phyloP scores from a whole-genome alignment of 2,329 filamentous ascomycete species.

The Nothophaeocryptopus gaeumannii region DNA sequence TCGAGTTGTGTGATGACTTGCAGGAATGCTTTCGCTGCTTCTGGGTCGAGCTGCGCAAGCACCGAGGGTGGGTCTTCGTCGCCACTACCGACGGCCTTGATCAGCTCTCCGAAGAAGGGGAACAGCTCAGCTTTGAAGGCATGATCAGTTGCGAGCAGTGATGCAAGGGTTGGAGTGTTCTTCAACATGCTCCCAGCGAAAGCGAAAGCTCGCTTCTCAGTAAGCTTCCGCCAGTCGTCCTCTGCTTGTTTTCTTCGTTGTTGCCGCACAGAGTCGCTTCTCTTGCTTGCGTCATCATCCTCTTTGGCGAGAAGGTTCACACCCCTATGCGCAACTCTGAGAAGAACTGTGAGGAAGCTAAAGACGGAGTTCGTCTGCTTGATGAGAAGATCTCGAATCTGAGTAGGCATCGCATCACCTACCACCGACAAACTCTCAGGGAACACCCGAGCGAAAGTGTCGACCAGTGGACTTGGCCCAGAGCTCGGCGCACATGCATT shows the following conservation, averaged over 20 bases:
- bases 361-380: constrained; percentile 19
- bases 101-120: constrained; percentile 23
- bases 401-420: constrained; percentile 21
- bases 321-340: constrained; percentile 20
- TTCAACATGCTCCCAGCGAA: constrained; percentile 21
- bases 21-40: constrained; percentile 80
- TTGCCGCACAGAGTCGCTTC: not conserved
- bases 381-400: constrained; percentile 18
- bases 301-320: constrained; percentile 8
- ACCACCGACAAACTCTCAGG: constrained; percentile 20
- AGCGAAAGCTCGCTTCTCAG: constrained; percentile 10
- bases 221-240: constrained; percentile 1
- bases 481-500: constrained; percentile 58
- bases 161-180: constrained; percentile 24
- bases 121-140: constrained; percentile 25
- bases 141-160: constrained; percentile 25
- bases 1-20: constrained; percentile 74
- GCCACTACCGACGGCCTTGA: constrained; percentile 20
- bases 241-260: not conserved
- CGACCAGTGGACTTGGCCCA: constrained; percentile 18
- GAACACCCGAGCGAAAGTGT: constrained; percentile 19
- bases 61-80: constrained; percentile 82
- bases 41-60: constrained; percentile 81
- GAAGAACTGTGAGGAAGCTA: constrained; percentile 19
- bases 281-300: not conserved